These are phyloP conservation scores for Thermothelomyces thermophilus DNA, from an alignment of 2,329 filamentous ascomycete species.

Conservation along the genomic window DNA sequence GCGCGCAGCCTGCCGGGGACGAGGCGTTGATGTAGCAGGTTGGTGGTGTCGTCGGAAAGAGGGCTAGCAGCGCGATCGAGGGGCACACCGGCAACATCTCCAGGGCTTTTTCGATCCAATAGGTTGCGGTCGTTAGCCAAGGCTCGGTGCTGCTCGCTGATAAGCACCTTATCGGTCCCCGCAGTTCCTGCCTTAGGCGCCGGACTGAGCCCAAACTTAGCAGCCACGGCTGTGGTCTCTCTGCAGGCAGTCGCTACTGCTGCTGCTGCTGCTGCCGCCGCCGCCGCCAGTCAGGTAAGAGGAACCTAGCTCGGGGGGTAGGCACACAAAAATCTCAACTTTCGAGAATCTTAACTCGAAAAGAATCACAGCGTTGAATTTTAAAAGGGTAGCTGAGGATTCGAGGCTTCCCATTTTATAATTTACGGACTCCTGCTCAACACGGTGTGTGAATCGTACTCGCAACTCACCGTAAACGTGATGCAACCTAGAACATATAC, in stretches of 20 bases:
- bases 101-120: slow-evolving; percentile 12
- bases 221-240: too few species aligned
- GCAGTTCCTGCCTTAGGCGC: background rate
- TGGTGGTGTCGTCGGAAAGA: slow-evolving; percentile 3
- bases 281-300: too few species aligned
- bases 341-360: too few species aligned
- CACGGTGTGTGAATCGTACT: too few species aligned
- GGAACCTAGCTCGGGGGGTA: too few species aligned
- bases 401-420: too few species aligned
- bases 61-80: slow-evolving; percentile 14
- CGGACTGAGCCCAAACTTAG: background rate
- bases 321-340: too few species aligned
- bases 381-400: too few species aligned
- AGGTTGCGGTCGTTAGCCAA: background rate
- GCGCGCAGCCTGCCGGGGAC: slow-evolving; percentile 18
- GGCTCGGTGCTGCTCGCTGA: slow-evolving; percentile 1
- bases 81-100: slow-evolving; percentile 17
- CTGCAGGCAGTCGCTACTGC: background rate
- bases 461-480: background rate
- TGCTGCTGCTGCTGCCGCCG: background rate
- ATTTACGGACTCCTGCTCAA: too few species aligned
- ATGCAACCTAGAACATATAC: background rate
- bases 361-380: too few species aligned
- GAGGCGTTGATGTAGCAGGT: slow-evolving; percentile 15
- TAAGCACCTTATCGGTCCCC: slow-evolving; percentile 9